These are phyloP conservation scores for Globisporangium megalacanthum DNA, from an alignment of 352 stramenopile genomes.

Conservation along the genomic window DNA sequence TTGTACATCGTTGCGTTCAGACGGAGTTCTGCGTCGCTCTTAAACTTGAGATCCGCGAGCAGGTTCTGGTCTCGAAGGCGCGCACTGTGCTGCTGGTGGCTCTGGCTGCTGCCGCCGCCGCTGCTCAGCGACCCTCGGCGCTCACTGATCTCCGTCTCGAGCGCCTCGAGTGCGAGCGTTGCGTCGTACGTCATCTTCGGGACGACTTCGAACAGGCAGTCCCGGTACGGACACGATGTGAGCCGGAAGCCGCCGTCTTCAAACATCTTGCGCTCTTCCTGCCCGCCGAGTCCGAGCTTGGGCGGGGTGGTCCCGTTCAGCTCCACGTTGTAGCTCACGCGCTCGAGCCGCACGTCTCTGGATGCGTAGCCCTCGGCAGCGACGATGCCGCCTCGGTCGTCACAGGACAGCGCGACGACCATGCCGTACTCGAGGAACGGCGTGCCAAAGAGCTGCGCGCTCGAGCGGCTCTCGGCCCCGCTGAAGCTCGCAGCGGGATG, in stretches of 20 bases:
- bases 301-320: conserved; percentile 6
- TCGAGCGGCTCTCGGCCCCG: conserved; percentile 16
- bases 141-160: conserved; percentile 9
- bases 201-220: conserved; percentile 70
- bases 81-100: conserved; percentile 1
- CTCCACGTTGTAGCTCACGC: conserved; percentile 28
- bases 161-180: conserved; percentile 33
- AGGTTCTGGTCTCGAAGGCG: conserved; percentile 19
- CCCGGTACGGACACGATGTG: conserved; percentile 46
- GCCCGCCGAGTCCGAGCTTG: conserved; percentile 41
- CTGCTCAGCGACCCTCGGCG: neutral
- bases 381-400: conserved; percentile 47
- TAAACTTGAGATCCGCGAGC: conserved; percentile 53
- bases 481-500: conserved; percentile 34
- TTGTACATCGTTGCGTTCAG: conserved; percentile 74
- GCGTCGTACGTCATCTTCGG: conserved; percentile 75
- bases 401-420: conserved; percentile 54
- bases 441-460: conserved; percentile 16
- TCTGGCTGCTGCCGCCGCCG: neutral
- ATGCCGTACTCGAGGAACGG: conserved; percentile 72
- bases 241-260: conserved; percentile 28
- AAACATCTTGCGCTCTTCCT: conserved; percentile 37
- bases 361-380: conserved; percentile 53
- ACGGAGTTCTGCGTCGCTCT: conserved; percentile 55
- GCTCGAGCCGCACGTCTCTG: conserved; percentile 50